Evolutionary conservation across 257 asterid genomes (phyloP), one percentile per base, ranked within the genome.

Genomic region (Nicotiana tomentosiformis): DNA sequence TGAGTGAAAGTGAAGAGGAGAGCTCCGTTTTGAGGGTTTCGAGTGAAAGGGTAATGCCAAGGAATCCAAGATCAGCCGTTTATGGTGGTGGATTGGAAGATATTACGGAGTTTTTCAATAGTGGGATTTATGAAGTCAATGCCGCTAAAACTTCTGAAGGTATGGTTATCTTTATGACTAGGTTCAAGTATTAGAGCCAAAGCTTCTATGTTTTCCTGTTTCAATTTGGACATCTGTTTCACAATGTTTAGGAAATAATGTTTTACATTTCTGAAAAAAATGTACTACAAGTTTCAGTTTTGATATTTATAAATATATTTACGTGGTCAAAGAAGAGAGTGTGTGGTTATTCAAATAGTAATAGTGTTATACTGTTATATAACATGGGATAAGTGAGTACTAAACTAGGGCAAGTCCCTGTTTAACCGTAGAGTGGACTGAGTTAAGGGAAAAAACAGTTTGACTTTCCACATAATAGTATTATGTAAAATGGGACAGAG

Each of bases 71-170:
- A 88, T 80, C 86, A 88, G 98, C 95, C 4, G 98, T 93, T 82
- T 93, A 93, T 70, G 98, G 98, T 10, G 92, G 88, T 35, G 98
- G 97, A 76, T 87, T 96, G 90, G 98, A 94, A 56, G 97, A 92
- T 82, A 90, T 96, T 78, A 89, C 94, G 0, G 92, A 93, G 77
- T 81, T 90, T 83, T 94, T 96, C 84, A 88, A 72, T 18, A 89
- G 96, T 81, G 93, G 87, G 78, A 85, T 60, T 56, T 94, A 96
- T 86, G 93, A 88, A 35, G 90, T 91, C 53, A 81, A 68, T 35
- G 83, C 82, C 66, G 83, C 85, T 20, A 88, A 87, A 72, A 89
- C 84, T 65, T 82, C 93, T 51, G 87, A 87, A 87, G 99, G 98
- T 94, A 85, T 80, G 69, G 7, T 29, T 82, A 60, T 70, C 70